Evolutionary conservation across 306 rosid genomes (phyloP), one percentile per base, ranked within the genome.

Genomic region (Boehmeria nivea): DNA sequence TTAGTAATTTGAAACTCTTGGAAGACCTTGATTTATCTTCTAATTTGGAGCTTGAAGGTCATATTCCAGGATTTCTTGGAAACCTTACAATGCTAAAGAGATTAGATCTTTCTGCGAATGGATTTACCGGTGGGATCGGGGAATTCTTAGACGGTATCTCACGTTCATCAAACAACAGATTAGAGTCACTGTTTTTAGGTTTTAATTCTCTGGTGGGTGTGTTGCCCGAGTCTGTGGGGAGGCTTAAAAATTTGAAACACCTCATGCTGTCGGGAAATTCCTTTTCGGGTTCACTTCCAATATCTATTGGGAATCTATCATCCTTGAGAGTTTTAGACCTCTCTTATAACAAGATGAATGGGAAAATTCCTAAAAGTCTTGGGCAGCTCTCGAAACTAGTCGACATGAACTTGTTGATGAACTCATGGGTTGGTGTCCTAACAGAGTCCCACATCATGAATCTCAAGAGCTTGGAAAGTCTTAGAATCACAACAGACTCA

Each of bases 221-320:
- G 36, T 12, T 70, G 15, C 56, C 61, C 4, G 46, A 1, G 37
- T 70, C 65, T 0, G 6, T 70, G 9, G 61, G 70, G 33, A 23
- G 12, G 7, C 39, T 70, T 3, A 50, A 18, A 43, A 49, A 17
- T 38, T 26, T 70, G 36, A 43, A 19, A 0, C 31, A 10, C 51
- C 65, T 70, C 0, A 0, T 7, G 6, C 74, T 69, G 5, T 1
- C 3, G 4, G 0, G 0, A 2, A 62, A 47, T 25, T 6, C n/a
- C 0, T 39, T 70, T 42, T 22, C 43, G 39, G 69, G 75, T 33
- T 62, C 69, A 5, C 27, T 62, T 63, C 75, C 69, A 4, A 3
- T 37, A 2, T 55, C 47, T 9, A 13, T 68, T 4, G 31, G 67
- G 9, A 60, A 23, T 3, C 49, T 68, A 8, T 51, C 67, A 23